Percentiles rank a stretch among this genome's conserved stretches.
These are phyloP conservation scores for Penicillium sp. DNA, from an alignment of 2,329 filamentous ascomycete species.

Conservation along the genomic window DNA sequence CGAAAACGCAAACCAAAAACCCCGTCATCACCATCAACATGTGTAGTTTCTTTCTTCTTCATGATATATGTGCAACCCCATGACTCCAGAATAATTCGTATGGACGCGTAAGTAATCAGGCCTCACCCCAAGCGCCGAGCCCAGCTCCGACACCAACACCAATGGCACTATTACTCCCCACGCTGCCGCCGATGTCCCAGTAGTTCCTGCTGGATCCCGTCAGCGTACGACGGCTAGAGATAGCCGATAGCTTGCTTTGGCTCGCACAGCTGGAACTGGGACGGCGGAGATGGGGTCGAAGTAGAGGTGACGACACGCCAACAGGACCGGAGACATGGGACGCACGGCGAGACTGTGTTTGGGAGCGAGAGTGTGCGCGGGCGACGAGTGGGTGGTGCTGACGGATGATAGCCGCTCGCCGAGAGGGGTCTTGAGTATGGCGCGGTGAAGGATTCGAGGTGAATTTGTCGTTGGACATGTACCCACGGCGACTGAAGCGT, in stretches of 20 bases:
- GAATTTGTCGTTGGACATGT: constrained; percentile 32
- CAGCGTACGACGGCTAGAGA: constrained; percentile 59
- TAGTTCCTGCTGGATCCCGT: constrained; percentile 75
- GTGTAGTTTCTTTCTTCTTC: background rate
- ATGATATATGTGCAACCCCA: background rate
- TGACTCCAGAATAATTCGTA: background rate
- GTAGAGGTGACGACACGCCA: constrained; percentile 33
- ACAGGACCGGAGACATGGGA: constrained; percentile 37
- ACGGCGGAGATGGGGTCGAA: constrained; percentile 47
- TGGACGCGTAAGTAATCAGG: constrained; percentile 39
- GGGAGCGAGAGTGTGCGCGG: constrained; percentile 45
- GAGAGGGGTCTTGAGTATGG: constrained; percentile 62
- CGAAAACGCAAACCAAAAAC: background rate
- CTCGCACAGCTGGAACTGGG: constrained; percentile 73
- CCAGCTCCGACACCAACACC: constrained; percentile 66
- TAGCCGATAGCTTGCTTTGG: constrained; percentile 74
- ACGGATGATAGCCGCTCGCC: constrained; percentile 77
- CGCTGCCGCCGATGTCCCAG: constrained; percentile 83
- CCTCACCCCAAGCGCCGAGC: constrained; percentile 77
- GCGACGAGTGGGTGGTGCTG: constrained; percentile 86
- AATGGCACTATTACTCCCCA: constrained; percentile 72
- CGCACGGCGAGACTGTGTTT: constrained; percentile 54
- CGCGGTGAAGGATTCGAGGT: constrained; percentile 31
- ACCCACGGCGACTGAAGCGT: constrained; percentile 61
- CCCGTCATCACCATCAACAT: background rate